These are phyloP conservation scores for Vittaforma corneae DNA, from an alignment of 371 early-diverging fungal genomes.

Conservation along the genomic window DNA sequence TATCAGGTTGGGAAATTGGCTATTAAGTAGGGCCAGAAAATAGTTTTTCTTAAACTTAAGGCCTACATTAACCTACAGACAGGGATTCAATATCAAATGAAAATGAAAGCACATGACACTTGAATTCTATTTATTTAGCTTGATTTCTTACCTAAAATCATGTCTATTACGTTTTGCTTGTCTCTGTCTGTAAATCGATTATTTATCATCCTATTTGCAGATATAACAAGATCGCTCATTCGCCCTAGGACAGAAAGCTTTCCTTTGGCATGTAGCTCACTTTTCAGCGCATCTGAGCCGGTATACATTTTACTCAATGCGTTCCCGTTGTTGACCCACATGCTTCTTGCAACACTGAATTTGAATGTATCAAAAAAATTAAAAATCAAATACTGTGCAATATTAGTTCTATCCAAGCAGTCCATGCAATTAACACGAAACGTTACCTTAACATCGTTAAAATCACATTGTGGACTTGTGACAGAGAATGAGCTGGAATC, in stretches of 20 bases:
- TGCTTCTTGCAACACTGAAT: conserved; percentile 15
- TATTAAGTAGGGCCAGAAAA: too few species aligned
- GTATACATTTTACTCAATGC: conserved; percentile 43
- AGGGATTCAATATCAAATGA: too few species aligned
- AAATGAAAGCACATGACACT: too few species aligned
- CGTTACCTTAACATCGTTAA: conserved; percentile 2
- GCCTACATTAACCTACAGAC: too few species aligned
- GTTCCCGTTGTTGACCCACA: conserved; percentile 51
- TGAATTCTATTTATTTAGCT: too few species aligned
- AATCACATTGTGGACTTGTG: too few species aligned
- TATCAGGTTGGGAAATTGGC: too few species aligned
- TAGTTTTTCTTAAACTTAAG: too few species aligned
- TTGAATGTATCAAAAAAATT: conserved; percentile 23
- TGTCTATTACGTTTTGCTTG: conserved; percentile 44
- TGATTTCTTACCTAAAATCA: conserved; percentile 38
- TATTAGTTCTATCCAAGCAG: conserved; percentile 54
- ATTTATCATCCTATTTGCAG: conserved; percentile 48
- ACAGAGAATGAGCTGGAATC: not conserved
- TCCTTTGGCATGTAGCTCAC: conserved; percentile 38
- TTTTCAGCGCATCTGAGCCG: conserved; percentile 49
- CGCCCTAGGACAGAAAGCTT: conserved; percentile 34
- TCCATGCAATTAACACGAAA: conserved; percentile 53
- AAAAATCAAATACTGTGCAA: conserved; percentile 47
- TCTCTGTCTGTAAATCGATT: conserved; percentile 46
- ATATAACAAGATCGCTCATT: conserved; percentile 45